Evolutionary conservation across 768 basidiomycete genomes (phyloP).

Genomic region (Lactifluus rugatus): DNA sequence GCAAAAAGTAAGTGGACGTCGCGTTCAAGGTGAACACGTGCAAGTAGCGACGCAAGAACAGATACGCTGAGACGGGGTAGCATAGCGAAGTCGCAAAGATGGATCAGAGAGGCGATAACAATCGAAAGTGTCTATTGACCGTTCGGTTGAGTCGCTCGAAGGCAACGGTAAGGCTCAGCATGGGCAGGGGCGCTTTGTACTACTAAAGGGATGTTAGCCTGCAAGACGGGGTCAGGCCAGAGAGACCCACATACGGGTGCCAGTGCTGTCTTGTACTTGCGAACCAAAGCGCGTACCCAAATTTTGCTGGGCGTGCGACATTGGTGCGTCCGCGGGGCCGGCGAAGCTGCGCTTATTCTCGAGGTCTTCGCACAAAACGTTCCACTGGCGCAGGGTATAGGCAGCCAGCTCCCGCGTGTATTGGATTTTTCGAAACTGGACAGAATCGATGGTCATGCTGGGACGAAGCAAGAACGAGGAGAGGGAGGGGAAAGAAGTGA

Average conservation of each 20-base stretch:
- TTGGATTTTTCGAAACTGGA: conserved; percentile 27
- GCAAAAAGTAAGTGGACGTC: neutral
- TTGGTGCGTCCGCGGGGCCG: neutral
- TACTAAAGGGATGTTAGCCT: neutral
- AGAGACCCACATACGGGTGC: neutral
- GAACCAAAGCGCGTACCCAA: neutral
- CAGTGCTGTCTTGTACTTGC: neutral
- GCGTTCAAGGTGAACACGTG: neutral
- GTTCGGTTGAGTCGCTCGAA: neutral
- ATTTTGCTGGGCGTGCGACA: neutral
- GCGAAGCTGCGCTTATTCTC: conserved; percentile 17
- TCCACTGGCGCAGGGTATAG: conserved; percentile 34
- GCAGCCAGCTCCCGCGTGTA: conserved; percentile 32
- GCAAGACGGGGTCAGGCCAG: neutral
- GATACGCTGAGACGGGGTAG: neutral
- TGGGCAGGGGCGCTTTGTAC: neutral
- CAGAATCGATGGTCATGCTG: conserved; percentile 16
- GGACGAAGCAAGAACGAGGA: neutral
- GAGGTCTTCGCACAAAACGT: conserved; percentile 23
- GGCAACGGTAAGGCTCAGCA: neutral
- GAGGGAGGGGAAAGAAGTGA: no score
- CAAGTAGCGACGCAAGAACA: neutral
- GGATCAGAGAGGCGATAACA: neutral
- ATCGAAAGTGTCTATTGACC: neutral
- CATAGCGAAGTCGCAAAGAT: neutral